These are phyloP conservation scores for Geotrichum siamense DNA, from an alignment of 1,139 yeast genomes.

Conservation along the genomic window DNA sequence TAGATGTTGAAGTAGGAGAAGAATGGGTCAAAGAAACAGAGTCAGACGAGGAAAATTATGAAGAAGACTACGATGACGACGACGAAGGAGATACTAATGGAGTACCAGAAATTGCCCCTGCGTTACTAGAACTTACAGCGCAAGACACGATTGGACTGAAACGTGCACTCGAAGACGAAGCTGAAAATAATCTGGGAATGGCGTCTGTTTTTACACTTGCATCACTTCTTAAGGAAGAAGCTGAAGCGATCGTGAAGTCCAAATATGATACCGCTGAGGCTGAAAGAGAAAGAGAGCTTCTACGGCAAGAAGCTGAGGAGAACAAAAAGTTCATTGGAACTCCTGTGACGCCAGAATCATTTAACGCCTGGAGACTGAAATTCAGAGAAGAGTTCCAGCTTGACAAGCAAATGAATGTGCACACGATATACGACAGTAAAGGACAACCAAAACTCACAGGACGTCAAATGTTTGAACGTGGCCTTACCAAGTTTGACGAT, in stretches of 20 bases:
- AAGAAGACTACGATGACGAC: slow-evolving; percentile 40
- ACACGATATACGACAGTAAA: slow-evolving; percentile 51
- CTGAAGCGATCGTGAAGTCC: slow-evolving; percentile 55
- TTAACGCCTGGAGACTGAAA: slow-evolving; percentile 56
- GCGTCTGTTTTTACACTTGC: slow-evolving; percentile 79
- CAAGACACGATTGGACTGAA: slow-evolving; percentile 40
- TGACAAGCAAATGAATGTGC: slow-evolving; percentile 45
- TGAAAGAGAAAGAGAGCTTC: slow-evolving; percentile 49
- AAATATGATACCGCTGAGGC: slow-evolving; percentile 53
- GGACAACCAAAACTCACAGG: slow-evolving; percentile 67
- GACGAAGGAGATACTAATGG: slow-evolving; percentile 21
- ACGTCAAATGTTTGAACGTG: slow-evolving; percentile 79
- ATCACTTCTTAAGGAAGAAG: slow-evolving; percentile 69
- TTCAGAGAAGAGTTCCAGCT: slow-evolving; percentile 50
- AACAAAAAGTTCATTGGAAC: slow-evolving; percentile 71
- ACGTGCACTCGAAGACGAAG: slow-evolving; percentile 42
- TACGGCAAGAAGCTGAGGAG: slow-evolving; percentile 61
- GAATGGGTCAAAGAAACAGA: slow-evolving; percentile 27
- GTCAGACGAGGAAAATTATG: slow-evolving; percentile 38
- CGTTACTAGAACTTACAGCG: slow-evolving; percentile 23
- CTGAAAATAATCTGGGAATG: slow-evolving; percentile 72
- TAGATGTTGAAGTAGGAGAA: slow-evolving; percentile 41
- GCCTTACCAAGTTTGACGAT: slow-evolving; percentile 64
- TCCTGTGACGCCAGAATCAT: slow-evolving; percentile 67
- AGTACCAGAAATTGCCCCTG: slow-evolving; percentile 15